Conservation (phyloP, 371 early-diverging fungal species). For the Dinochytrium kinnereticum region DNA sequence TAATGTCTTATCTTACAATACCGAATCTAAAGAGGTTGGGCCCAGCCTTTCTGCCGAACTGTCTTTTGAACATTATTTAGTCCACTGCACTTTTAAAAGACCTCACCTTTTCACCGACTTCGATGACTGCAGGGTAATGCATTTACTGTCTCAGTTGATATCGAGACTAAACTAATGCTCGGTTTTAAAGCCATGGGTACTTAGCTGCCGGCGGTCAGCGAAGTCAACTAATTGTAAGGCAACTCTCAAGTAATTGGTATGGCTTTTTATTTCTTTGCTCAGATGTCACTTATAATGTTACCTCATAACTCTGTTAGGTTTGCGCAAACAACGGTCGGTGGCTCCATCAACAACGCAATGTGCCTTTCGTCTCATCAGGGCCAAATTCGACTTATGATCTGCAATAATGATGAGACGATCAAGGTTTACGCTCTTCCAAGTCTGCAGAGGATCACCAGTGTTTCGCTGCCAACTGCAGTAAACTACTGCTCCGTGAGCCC, state of each 20-base stretch:
- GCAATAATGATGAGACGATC: constrained; percentile 94
- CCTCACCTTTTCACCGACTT: constrained; percentile 80
- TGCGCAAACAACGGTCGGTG: constrained; percentile 76
- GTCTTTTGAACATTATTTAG: constrained; percentile 14
- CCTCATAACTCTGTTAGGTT: too few relatives aligned
- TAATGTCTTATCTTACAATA: constrained; percentile 67
- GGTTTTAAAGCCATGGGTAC: constrained; percentile 63
- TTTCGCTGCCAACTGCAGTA: constrained; percentile 83
- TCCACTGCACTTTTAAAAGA: constrained; percentile 63
- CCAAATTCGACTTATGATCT: constrained; percentile 74
- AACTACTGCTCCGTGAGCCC: constrained; percentile 86
- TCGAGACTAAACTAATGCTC: too few relatives aligned
- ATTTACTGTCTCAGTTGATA: too few relatives aligned
- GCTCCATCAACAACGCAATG: constrained; percentile 90
- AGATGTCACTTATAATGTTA: background rate
- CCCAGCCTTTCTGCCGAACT: constrained; percentile 12
- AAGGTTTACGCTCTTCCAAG: constrained; percentile 81
- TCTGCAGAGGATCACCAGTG: constrained; percentile 67
- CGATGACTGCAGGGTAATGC: constrained; percentile 70
- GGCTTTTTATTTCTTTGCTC: constrained; percentile 14
- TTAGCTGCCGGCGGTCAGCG: constrained; percentile 91
- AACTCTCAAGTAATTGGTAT: constrained; percentile 72
- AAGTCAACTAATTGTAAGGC: constrained; percentile 81
- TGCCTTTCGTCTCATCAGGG: constrained; percentile 72
- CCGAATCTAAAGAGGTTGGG: constrained; percentile 57